Conservation (phyloP, 306 rosid genomes). For the Dalbergia cochinchinensis region DNA sequence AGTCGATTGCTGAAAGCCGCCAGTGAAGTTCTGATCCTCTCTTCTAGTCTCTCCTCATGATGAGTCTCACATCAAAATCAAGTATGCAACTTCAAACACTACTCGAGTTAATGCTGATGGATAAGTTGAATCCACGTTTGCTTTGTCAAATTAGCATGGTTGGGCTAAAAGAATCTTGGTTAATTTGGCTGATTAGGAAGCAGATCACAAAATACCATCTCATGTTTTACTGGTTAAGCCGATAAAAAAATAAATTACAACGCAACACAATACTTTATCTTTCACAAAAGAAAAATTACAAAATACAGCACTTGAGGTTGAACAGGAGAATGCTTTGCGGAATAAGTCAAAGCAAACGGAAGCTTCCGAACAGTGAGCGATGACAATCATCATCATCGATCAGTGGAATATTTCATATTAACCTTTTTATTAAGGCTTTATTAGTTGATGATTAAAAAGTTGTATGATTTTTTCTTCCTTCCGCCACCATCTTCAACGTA, state of each 20-base stretch:
- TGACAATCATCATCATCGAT: neutral
- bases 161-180: neutral
- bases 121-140: neutral
- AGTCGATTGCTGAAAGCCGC: neutral
- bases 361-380: conserved; percentile 10
- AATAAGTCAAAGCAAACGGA: conserved; percentile 11
- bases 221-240: no score
- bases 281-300: no score
- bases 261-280: neutral
- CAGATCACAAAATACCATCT: neutral
- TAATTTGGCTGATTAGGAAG: conserved; percentile 8
- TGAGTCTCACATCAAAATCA: neutral
- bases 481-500: neutral
- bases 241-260: neutral
- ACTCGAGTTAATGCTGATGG: neutral
- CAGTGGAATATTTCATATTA: neutral
- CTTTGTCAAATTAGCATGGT: conserved; percentile 9
- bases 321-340: neutral
- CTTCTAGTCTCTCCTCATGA: neutral
- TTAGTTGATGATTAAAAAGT: neutral
- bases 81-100: neutral
- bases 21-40: neutral
- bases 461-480: neutral
- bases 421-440: neutral
- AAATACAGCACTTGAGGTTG: neutral